Evolutionary conservation across 2,329 filamentous ascomycete species (phyloP), one percentile per base, ranked within the genome.

Genomic region (Alternaria postmessia): DNA sequence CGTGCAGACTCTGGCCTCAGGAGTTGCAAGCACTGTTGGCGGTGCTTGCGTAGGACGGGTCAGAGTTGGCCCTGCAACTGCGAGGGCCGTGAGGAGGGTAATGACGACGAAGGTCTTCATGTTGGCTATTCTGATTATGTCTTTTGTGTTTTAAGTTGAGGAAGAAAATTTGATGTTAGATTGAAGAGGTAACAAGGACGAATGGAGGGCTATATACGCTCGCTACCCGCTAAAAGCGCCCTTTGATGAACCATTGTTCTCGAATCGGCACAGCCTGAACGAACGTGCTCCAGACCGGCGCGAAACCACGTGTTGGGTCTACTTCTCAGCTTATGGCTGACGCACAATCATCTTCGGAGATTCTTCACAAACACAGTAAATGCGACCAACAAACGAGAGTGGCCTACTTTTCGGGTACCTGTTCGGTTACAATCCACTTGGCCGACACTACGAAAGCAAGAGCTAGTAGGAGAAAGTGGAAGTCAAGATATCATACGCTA

Each of bases 261-360:
- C 26, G n/a, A 20, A 34, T 8, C 5, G 20, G 18, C 1, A 32
- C 14, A 12, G 3, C 3, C 7, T 48, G 18, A 34, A n/a, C 5
- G 5, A 6, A 8, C 3, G 1, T 11, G 44, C 12, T 34, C 44
- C 3, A 34, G 44, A 48, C 28, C 20, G 12, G 28, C 11, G 4
- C 20, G 44, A 22, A 47, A 12, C 12, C 28, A 48, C 44, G 11
- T 34, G 28, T 14, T 48, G 20, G 11, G 18, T 9, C 44, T 14
- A 48, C 18, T 32, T 48, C 28, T 48, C 44, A 48, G 44, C 44
- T 48, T 32, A 48, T 48, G 44, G 28, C 44, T 48, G 44, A 48
- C 18, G n/a, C 20, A 6, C 18, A 34, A 48, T 30, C 18, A 32
- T 22, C n/a, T 12, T 26, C 20, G 4, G 12, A 20, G 7, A 11